Evolutionary conservation across 2,329 filamentous ascomycete species (phyloP).

Genomic region (Aspergillus sclerotialis): DNA sequence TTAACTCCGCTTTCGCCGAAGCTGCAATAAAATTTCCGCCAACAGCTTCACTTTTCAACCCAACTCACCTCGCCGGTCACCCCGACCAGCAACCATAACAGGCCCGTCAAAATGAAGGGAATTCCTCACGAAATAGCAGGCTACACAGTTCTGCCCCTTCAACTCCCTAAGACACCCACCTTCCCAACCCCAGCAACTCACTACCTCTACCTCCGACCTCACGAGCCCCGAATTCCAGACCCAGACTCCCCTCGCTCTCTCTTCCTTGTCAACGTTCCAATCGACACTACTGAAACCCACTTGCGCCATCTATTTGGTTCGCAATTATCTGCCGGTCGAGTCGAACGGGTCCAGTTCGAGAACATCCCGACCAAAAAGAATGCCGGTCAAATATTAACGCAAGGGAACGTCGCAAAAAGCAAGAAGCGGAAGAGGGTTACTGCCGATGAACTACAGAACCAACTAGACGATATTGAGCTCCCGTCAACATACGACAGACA

Average conservation of each 20-base stretch:
- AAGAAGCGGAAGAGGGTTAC: slow-evolving; percentile 52
- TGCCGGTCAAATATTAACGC: slow-evolving; percentile 10
- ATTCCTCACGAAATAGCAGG: slow-evolving; percentile 44
- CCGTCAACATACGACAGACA: slow-evolving; percentile 67
- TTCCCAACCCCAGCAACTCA: slow-evolving; percentile 61
- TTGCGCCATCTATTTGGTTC: slow-evolving; percentile 68
- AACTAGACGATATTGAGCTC: slow-evolving; percentile 55
- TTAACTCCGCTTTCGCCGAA: too few species aligned
- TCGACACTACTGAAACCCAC: slow-evolving; percentile 72
- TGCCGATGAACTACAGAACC: slow-evolving; percentile 43
- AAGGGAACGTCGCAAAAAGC: slow-evolving; percentile 20
- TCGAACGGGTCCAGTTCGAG: slow-evolving; percentile 73
- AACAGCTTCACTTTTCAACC: not conserved
- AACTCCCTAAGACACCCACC: slow-evolving; percentile 56
- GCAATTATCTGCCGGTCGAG: slow-evolving; percentile 68
- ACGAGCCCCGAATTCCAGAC: slow-evolving; percentile 71
- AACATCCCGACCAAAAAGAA: slow-evolving; percentile 35
- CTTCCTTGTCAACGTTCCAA: slow-evolving; percentile 84
- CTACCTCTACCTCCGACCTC: slow-evolving; percentile 78
- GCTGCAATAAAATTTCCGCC: too few species aligned
- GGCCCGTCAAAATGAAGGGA: slow-evolving; percentile 33
- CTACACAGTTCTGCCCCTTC: slow-evolving; percentile 64
- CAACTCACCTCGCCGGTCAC: not conserved
- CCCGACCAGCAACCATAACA: too few species aligned
- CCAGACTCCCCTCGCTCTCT: slow-evolving; percentile 69